Conservation (phyloP, 208 protist species). For the Leishmania lainsoni region DNA sequence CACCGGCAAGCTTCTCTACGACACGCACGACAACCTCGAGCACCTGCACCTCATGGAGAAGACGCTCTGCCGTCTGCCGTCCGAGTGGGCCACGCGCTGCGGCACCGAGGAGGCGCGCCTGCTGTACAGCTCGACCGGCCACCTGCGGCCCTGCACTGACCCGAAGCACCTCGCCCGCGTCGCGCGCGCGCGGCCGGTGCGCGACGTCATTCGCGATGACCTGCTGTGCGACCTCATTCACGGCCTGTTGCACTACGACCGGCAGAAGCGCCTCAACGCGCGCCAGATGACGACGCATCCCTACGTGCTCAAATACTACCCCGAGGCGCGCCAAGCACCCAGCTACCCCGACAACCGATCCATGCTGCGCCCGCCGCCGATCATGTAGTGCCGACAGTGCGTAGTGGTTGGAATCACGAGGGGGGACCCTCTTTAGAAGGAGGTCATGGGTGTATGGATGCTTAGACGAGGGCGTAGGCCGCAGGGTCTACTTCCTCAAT, state of each 20-base stretch:
- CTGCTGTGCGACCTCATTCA: slow-evolving; percentile 68
- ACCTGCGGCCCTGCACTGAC: slow-evolving; percentile 63
- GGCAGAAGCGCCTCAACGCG: slow-evolving; percentile 64
- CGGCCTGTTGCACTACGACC: slow-evolving; percentile 76
- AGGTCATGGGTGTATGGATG: too few relatives aligned
- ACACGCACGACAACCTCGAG: slow-evolving; percentile 69
- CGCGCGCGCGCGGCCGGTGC: slow-evolving; percentile 53
- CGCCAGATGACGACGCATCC: slow-evolving; percentile 74
- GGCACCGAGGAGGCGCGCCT: slow-evolving; percentile 53
- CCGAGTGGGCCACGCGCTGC: slow-evolving; percentile 40
- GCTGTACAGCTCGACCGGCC: slow-evolving; percentile 53
- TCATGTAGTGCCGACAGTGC: slow-evolving; percentile 28
- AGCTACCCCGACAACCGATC: slow-evolving; percentile 67
- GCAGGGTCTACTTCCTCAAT: neutral
- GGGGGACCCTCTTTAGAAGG: too few relatives aligned
- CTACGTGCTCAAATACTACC: slow-evolving; percentile 86
- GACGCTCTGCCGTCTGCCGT: slow-evolving; percentile 61
- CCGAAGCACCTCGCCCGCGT: slow-evolving; percentile 68
- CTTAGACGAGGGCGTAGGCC: neutral
- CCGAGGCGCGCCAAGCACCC: slow-evolving; percentile 62
- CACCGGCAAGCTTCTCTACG: slow-evolving; percentile 75
- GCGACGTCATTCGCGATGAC: slow-evolving; percentile 57
- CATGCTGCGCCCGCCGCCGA: slow-evolving; percentile 46
- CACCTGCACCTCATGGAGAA: slow-evolving; percentile 84
- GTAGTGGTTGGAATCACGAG: too few relatives aligned